These are phyloP conservation scores for Boletus patriciae DNA, from an alignment of 768 basidiomycete species.

Conservation along the genomic window DNA sequence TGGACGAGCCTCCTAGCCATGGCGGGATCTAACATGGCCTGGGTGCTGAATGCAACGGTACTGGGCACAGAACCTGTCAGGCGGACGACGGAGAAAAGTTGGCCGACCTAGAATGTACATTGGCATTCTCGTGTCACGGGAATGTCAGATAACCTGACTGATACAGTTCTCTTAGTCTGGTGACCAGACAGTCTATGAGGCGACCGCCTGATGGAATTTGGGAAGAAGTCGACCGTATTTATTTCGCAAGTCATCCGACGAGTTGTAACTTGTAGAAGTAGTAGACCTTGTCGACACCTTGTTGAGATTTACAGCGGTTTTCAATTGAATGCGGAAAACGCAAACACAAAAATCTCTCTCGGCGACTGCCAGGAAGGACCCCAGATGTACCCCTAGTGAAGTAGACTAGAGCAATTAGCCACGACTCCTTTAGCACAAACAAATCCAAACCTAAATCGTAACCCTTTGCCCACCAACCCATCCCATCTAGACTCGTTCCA, in stretches of 20 bases:
- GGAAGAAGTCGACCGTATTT: neutral
- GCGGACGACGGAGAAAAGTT: neutral
- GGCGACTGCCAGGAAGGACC: too few relatives aligned
- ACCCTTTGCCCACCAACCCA: too few relatives aligned
- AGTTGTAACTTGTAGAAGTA: neutral
- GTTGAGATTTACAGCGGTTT: too few relatives aligned
- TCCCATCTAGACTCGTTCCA: too few relatives aligned
- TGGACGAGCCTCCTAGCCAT: slow-evolving; percentile 17
- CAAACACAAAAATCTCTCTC: too few relatives aligned
- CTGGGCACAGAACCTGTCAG: neutral
- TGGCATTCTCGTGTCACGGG: slow-evolving; percentile 15
- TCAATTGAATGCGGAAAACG: too few relatives aligned
- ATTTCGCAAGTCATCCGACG: neutral
- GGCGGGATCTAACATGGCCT: slow-evolving; percentile 7
- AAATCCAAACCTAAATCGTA: too few relatives aligned
- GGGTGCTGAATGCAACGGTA: neutral
- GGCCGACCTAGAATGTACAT: slow-evolving; percentile 3
- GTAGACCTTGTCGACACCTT: neutral
- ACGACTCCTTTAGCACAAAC: too few relatives aligned
- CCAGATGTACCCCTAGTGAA: too few relatives aligned
- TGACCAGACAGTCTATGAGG: too few relatives aligned
- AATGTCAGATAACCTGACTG: neutral
- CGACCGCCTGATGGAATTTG: neutral
- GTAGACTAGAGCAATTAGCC: too few relatives aligned
- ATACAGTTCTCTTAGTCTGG: neutral